Evolutionary conservation across 2,329 filamentous ascomycete genomes (phyloP).

Genomic region (Fusarium algeriense): DNA sequence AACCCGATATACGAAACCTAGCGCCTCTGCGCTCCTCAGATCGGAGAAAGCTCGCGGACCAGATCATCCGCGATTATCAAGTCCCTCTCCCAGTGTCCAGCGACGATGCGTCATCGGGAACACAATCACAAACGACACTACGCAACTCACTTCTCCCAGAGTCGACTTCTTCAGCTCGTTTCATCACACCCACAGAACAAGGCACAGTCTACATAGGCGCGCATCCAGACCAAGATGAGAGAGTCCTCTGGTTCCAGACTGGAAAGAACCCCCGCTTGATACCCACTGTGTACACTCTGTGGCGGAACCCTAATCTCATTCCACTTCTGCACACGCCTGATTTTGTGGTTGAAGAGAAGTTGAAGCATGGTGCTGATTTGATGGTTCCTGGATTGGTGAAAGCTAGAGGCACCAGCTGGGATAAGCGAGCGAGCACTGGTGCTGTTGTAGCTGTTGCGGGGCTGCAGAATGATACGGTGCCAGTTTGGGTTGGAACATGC

Average conservation of each 20-base stretch:
- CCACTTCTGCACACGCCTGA: conserved; percentile 42
- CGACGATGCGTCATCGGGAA: conserved; percentile 31
- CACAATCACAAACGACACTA: conserved; percentile 30
- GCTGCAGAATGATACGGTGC: conserved; percentile 36
- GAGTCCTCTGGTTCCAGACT: conserved; percentile 42
- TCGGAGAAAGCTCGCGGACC: conserved; percentile 41
- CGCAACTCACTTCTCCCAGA: conserved; percentile 43
- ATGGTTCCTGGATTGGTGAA: conserved; percentile 43
- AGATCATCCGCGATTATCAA: conserved; percentile 44
- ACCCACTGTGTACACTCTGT: conserved; percentile 42
- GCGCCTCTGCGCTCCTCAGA: conserved; percentile 42
- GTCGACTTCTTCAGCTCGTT: conserved; percentile 40
- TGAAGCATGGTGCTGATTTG: conserved; percentile 38
- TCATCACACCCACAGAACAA: conserved; percentile 36
- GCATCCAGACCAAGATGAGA: conserved; percentile 36
- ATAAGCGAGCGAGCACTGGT: conserved; percentile 31
- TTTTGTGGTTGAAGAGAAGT: conserved; percentile 43
- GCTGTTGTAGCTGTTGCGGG: conserved; percentile 43
- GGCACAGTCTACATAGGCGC: conserved; percentile 39
- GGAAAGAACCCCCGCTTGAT: conserved; percentile 41
- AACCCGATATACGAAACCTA: conserved; percentile 42
- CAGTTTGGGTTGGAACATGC: conserved; percentile 39
- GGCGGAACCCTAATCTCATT: conserved; percentile 40
- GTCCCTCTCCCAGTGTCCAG: conserved; percentile 23
- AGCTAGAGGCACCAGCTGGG: conserved; percentile 27